Evolutionary conservation across 176 grass and related monocot genomes (phyloP).

Genomic region (Puccinellia tenuiflora): DNA sequence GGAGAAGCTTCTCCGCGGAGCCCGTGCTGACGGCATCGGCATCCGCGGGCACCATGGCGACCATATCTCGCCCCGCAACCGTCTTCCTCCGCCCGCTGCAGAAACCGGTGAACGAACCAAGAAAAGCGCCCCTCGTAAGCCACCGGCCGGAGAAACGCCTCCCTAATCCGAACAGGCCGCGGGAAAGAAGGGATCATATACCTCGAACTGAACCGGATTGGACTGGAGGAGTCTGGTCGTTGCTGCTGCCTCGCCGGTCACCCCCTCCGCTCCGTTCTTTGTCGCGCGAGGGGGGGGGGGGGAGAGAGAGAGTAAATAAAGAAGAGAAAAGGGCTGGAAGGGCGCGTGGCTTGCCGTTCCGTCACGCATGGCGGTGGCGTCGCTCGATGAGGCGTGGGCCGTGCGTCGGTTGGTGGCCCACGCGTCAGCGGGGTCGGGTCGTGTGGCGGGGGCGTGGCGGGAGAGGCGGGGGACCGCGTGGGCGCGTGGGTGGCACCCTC

Average conservation of each 20-base stretch:
- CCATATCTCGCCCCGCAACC: neutral
- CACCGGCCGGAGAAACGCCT: neutral
- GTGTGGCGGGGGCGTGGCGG: neutral
- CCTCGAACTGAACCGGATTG: neutral
- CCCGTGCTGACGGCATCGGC: constrained; percentile 10
- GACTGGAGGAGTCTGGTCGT: neutral
- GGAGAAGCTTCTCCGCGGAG: constrained; percentile 20
- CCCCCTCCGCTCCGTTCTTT: neutral
- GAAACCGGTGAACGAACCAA: neutral
- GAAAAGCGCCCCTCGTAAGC: neutral
- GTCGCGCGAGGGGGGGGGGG: neutral
- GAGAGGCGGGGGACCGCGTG: neutral
- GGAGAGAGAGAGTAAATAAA: neutral
- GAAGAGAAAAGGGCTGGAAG: neutral
- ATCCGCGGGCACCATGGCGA: constrained; percentile 23
- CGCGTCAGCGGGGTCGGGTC: neutral
- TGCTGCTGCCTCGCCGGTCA: neutral
- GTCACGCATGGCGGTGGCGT: neutral
- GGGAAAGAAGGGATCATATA: neutral
- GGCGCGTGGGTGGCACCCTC: constrained; percentile 11
- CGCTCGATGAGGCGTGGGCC: neutral
- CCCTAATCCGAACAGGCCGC: neutral
- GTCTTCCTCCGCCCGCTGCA: neutral
- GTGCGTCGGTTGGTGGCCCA: neutral
- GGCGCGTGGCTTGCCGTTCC: constrained; percentile 21